Conservation (phyloP, 768 basidiomycete species). For the Boletus vinaceobasis region DNA sequence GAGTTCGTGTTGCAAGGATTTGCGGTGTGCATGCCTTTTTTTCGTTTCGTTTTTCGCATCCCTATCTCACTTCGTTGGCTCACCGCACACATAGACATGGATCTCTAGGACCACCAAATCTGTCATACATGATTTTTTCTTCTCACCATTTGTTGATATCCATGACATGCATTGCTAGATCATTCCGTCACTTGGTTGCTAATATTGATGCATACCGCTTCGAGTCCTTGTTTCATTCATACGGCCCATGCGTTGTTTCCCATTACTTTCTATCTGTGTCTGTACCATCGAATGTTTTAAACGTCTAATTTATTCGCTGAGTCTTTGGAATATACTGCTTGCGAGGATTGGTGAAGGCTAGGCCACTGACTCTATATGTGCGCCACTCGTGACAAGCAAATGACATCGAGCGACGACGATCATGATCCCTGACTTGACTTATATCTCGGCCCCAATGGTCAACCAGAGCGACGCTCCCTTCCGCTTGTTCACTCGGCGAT, state of each 20-base stretch:
- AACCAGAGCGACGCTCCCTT: conserved; percentile 80
- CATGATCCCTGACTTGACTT: conserved; percentile 30
- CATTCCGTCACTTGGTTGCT: conserved; percentile 8
- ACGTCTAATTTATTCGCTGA: conserved; percentile 16
- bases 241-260: background rate
- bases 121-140: background rate
- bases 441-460: conserved; percentile 72
- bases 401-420: background rate
- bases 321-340: background rate
- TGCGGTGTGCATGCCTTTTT: conserved; percentile 5
- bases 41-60: conserved; percentile 5
- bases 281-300: conserved; percentile 16
- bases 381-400: background rate
- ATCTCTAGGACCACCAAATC: conserved; percentile 9
- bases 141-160: conserved; percentile 22
- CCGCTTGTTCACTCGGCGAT: conserved; percentile 53
- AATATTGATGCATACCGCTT: conserved; percentile 20
- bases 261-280: conserved; percentile 2
- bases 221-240: background rate
- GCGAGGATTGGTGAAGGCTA: background rate
- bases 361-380: background rate
- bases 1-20: background rate
- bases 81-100: conserved; percentile 9
- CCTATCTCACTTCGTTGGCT: conserved; percentile 3
- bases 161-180: conserved; percentile 24